These are phyloP conservation scores for Acrocalymma vagum DNA, from an alignment of 2,329 filamentous ascomycete genomes.

Conservation along the genomic window DNA sequence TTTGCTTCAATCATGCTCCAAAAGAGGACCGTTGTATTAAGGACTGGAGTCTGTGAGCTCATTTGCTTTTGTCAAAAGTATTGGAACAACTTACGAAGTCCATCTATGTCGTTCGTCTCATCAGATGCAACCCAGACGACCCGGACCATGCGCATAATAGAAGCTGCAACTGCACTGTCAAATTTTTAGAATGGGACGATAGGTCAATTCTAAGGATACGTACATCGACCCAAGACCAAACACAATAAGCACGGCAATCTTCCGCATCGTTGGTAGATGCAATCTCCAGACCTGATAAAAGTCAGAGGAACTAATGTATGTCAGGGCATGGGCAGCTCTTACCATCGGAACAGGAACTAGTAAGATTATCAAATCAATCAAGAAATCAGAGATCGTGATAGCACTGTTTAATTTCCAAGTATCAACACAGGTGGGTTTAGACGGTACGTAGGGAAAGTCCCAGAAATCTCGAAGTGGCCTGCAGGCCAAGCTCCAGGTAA, in stretches of 20 bases:
- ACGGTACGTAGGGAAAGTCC: conserved; percentile 1
- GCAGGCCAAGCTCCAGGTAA: conserved; percentile 9
- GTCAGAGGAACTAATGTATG: no score
- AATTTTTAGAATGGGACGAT: no score
- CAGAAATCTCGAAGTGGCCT: conserved; percentile 5
- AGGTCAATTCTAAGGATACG: no score
- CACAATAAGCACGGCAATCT: no score
- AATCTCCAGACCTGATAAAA: conserved; percentile 26
- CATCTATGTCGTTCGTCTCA: neutral
- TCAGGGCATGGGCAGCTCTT: no score
- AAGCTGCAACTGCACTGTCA: conserved; percentile 5
- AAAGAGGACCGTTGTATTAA: conserved; percentile 4
- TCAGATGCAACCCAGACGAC: neutral
- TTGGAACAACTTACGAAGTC: conserved; percentile 1
- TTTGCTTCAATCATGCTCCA: conserved; percentile 6
- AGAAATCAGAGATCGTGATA: conserved; percentile 4
- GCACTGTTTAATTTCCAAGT: conserved; percentile 4
- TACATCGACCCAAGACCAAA: no score
- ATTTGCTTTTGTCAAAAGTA: neutral
- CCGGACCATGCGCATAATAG: conserved; percentile 3
- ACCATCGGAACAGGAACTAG: conserved; percentile 8
- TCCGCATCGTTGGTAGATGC: conserved; percentile 22
- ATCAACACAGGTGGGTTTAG: conserved; percentile 2
- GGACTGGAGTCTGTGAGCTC: conserved; percentile 1
- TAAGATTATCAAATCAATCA: conserved; percentile 5